Conservation (phyloP, 305 asterid genomes). For the Solanum hybrid region DNA sequence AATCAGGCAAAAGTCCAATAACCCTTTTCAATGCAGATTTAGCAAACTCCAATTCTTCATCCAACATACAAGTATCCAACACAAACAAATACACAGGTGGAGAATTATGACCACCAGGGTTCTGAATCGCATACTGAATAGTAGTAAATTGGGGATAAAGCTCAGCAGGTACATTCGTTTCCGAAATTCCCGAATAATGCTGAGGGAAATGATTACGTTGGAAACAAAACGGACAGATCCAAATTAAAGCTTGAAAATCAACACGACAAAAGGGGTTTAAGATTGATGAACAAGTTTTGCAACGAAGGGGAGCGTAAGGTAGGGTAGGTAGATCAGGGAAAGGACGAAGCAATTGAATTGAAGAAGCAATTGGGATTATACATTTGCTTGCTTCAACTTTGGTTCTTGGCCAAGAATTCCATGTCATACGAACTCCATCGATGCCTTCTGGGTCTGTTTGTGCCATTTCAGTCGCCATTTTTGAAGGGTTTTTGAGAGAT, state of each 20-base stretch:
- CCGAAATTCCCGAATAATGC: conserved; percentile 56
- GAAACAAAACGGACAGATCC: conserved; percentile 98
- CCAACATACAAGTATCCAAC: conserved; percentile 86
- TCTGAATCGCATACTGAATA: conserved; percentile 34
- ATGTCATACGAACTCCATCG: conserved; percentile 90
- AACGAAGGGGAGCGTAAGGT: conserved; percentile 65
- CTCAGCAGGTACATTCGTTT: conserved; percentile 79
- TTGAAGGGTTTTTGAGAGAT: not conserved
- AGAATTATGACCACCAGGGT: not conserved
- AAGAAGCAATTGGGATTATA: conserved; percentile 95
- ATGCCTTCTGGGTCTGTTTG: conserved; percentile 88
- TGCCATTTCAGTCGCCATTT: conserved; percentile 64
- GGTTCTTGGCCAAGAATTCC: conserved; percentile 84
- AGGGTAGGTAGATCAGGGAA: conserved; percentile 62
- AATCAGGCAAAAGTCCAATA: conserved; percentile 85
- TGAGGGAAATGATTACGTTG: conserved; percentile 86
- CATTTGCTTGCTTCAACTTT: conserved; percentile 91
- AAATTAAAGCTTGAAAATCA: conserved; percentile 73
- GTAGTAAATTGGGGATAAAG: conserved; percentile 81
- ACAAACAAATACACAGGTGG: conserved; percentile 65
- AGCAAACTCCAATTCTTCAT: conserved; percentile 82
- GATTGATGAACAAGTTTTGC: conserved; percentile 72
- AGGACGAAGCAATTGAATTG: conserved; percentile 88
- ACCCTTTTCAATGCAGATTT: conserved; percentile 83
- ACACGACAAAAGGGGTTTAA: conserved; percentile 71